phyloP scores from a whole-genome alignment of 2,329 filamentous ascomycete species.

The Helicocarpus griseus region DNA sequence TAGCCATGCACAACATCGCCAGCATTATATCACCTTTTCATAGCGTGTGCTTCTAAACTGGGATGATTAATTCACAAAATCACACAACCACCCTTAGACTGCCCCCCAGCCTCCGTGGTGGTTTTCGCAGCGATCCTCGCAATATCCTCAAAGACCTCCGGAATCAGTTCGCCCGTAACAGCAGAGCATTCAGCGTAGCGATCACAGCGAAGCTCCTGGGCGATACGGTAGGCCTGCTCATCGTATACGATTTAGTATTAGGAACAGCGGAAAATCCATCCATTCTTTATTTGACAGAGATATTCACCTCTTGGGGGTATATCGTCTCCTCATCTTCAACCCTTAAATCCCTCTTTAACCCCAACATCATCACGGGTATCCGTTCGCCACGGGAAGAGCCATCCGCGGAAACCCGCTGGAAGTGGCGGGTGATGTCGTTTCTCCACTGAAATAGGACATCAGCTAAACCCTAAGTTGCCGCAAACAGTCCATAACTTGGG shows the following conservation, averaged over 20 bases:
- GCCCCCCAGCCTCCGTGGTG: slow-evolving; percentile 37
- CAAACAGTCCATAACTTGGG: not conserved
- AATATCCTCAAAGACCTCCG: slow-evolving; percentile 52
- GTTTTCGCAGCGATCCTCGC: slow-evolving; percentile 42
- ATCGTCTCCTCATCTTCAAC: slow-evolving; percentile 35
- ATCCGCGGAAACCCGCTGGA: slow-evolving; percentile 32
- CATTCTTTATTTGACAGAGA: no score
- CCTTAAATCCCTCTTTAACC: slow-evolving; percentile 49
- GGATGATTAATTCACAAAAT: slow-evolving; percentile 29
- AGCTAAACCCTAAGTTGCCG: no score
- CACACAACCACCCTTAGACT: slow-evolving; percentile 34
- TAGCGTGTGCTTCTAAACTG: no score
- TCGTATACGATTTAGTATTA: slow-evolving; percentile 20
- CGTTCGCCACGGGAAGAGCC: slow-evolving; percentile 23
- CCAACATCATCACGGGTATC: slow-evolving; percentile 50
- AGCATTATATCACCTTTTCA: no score
- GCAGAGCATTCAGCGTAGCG: slow-evolving; percentile 55
- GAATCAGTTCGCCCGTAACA: slow-evolving; percentile 49
- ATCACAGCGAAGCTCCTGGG: slow-evolving; percentile 52
- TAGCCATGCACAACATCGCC: no score
- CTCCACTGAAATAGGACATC: slow-evolving; percentile 35
- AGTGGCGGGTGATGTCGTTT: slow-evolving; percentile 37
- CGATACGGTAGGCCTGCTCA: slow-evolving; percentile 44
- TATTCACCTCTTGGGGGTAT: slow-evolving; percentile 31
- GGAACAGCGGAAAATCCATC: no score